Evolutionary conservation across 1,284 basidiomycete species (phyloP).

Genomic region (Ceratobasidium sp.): DNA sequence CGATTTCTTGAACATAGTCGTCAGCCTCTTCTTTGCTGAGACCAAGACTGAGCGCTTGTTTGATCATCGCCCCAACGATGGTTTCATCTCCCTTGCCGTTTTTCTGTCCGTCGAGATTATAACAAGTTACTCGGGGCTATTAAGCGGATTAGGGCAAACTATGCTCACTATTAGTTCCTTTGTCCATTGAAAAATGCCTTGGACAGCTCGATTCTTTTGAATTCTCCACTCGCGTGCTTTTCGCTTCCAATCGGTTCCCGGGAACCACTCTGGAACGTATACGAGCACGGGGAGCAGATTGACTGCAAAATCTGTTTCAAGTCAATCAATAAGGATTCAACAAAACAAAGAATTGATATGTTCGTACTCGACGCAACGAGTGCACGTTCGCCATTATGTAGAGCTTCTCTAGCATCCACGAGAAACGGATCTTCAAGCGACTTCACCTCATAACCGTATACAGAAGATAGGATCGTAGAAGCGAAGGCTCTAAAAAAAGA

Average conservation of each 20-base stretch:
- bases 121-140: not conserved
- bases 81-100: not conserved
- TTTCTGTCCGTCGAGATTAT: not conserved
- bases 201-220: constrained; percentile 5
- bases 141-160: too few relatives aligned
- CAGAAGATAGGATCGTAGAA: constrained; percentile 1
- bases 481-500: not conserved
- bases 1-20: not conserved
- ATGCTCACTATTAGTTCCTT: constrained; percentile 9
- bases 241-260: constrained; percentile 39
- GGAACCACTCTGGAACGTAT: constrained; percentile 41
- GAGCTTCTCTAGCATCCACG: not conserved
- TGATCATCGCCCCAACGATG: not conserved
- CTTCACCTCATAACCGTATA: constrained; percentile 15
- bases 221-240: constrained; percentile 15
- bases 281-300: constrained; percentile 4
- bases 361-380: constrained; percentile 3
- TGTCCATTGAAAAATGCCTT: constrained; percentile 1
- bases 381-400: constrained; percentile 9
- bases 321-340: too few relatives aligned
- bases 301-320: constrained; percentile 22
- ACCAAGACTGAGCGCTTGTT: not conserved
- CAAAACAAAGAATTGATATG: too few relatives aligned
- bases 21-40: not conserved
- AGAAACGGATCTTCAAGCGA: constrained; percentile 10